Conservation (phyloP, 176 grass and related monocot genomes). For the Saccharum officinarum region DNA sequence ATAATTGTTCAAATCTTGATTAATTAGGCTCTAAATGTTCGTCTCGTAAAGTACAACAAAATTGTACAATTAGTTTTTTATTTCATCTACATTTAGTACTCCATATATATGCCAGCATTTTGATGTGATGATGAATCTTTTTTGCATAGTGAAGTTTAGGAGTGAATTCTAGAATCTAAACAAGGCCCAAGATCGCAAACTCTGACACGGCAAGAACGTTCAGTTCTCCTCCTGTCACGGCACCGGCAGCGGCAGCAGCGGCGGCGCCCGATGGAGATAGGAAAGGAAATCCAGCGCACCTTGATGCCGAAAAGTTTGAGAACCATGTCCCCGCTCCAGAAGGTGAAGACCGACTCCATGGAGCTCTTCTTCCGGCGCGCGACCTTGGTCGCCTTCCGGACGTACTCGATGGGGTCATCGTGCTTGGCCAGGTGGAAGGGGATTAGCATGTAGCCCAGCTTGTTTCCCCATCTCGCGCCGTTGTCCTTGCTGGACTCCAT, state of each 20-base stretch:
- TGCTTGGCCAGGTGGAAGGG: slow-evolving; percentile 52
- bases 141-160: too few relatives aligned
- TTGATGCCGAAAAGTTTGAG: slow-evolving; percentile 71
- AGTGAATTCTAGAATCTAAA: too few relatives aligned
- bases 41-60: too few relatives aligned
- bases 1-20: too few relatives aligned
- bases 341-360: slow-evolving; percentile 68
- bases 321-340: slow-evolving; percentile 49
- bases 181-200: not conserved
- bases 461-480: slow-evolving; percentile 62
- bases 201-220: not conserved
- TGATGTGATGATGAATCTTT: too few relatives aligned
- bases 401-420: slow-evolving; percentile 59
- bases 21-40: too few relatives aligned
- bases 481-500: slow-evolving; percentile 58
- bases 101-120: too few relatives aligned
- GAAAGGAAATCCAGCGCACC: slow-evolving; percentile 15
- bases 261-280: not conserved
- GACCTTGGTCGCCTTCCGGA: slow-evolving; percentile 48
- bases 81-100: too few relatives aligned
- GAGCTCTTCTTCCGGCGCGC: slow-evolving; percentile 81
- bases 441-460: slow-evolving; percentile 65
- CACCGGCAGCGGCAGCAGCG: too few relatives aligned
- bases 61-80: too few relatives aligned
- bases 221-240: not conserved